These are phyloP conservation scores for Wallacemonas sp. DNA, from an alignment of 208 protist species.

Conservation along the genomic window DNA sequence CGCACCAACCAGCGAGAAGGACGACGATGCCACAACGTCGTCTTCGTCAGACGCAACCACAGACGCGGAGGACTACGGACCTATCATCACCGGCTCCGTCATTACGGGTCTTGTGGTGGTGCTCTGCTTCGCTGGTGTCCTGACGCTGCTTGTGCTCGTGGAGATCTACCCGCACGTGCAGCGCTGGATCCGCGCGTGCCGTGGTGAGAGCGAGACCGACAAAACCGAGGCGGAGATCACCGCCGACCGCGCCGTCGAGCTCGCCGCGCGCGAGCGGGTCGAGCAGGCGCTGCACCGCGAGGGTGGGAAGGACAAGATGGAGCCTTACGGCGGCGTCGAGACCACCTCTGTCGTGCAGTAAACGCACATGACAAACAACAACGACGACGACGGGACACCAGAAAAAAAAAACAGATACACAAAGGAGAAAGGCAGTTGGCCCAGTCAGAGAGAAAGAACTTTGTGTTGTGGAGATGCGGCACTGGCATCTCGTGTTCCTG, in stretches of 20 bases:
- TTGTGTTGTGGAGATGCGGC: no score
- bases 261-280: constrained; percentile 5
- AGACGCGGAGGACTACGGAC: constrained; percentile 12
- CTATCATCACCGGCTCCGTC: constrained; percentile 28
- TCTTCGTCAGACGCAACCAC: background rate
- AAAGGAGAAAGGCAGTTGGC: no score
- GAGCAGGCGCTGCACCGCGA: background rate
- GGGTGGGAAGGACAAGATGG: background rate
- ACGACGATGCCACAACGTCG: background rate
- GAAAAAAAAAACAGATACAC: no score
- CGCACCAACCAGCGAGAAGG: background rate
- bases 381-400: no score
- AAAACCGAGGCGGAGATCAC: constrained; percentile 10
- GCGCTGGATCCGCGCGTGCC: constrained; percentile 8
- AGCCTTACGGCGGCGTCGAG: background rate
- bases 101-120: constrained; percentile 30
- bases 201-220: constrained; percentile 1
- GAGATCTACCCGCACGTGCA: constrained; percentile 19
- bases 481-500: no score
- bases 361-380: no score
- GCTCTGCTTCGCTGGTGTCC: constrained; percentile 25
- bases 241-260: constrained; percentile 5
- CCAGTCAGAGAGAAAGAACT: no score
- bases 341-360: background rate
- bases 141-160: constrained; percentile 29